These are phyloP conservation scores for Eucalyptus camaldulensis DNA, from an alignment of 345 rosid species.

Conservation along the genomic window DNA sequence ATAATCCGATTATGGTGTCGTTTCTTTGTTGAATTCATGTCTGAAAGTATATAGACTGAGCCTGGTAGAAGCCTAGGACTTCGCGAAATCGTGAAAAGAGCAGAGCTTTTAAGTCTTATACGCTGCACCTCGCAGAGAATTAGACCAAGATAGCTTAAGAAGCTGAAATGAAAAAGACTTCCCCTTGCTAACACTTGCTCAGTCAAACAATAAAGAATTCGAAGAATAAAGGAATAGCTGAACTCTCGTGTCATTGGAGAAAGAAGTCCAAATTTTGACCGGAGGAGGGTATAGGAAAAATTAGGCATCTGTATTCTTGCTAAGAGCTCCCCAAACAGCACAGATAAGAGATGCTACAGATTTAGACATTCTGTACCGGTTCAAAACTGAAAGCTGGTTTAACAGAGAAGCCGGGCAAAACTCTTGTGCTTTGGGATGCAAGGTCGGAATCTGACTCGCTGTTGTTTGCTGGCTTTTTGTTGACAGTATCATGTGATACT, in stretches of 20 bases:
- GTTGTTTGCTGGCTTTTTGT: neutral
- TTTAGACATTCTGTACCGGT: neutral
- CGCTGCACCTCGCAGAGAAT: neutral
- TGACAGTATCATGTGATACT: neutral
- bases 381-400: neutral
- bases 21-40: neutral
- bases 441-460: neutral
- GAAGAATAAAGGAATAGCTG: neutral
- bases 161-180: neutral
- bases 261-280: neutral
- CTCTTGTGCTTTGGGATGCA: neutral
- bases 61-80: neutral
- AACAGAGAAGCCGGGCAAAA: neutral
- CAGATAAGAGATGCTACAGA: neutral
- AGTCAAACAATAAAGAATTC: neutral
- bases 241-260: neutral
- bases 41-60: neutral
- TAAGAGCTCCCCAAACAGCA: neutral
- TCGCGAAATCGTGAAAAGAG: neutral
- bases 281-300: neutral
- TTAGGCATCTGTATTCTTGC: neutral
- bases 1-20: neutral
- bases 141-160: neutral
- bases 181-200: neutral
- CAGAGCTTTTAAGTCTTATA: neutral